Percentiles rank a stretch among this genome's conserved stretches.
phyloP scores from a whole-genome alignment of 371 early-diverging fungal genomes.

The Fennellomyces sp. region DNA sequence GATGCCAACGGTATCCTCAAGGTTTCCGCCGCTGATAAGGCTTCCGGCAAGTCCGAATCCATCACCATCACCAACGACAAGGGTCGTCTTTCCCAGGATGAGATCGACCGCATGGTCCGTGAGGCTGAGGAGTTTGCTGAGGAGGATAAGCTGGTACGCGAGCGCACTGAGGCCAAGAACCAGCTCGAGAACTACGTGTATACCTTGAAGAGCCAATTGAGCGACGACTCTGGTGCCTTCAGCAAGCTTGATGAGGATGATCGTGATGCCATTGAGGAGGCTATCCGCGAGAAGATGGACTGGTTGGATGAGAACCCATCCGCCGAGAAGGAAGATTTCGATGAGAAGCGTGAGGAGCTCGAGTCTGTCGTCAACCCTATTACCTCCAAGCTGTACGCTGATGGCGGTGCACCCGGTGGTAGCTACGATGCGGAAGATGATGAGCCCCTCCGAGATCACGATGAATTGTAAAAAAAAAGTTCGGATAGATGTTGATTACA shows the following conservation, averaged over 20 bases:
- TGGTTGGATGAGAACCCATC: conserved; percentile 74
- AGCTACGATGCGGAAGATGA: conserved; percentile 35
- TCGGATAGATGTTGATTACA: not conserved
- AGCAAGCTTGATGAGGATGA: conserved; percentile 81
- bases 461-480: conserved; percentile 79
- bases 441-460: conserved; percentile 73
- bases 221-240: conserved; percentile 68
- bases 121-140: conserved; percentile 92
- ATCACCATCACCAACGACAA: conserved; percentile 95
- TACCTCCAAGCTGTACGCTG: conserved; percentile 80
- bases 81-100: conserved; percentile 93
- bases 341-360: conserved; percentile 83
- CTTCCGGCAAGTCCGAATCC: conserved; percentile 92
- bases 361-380: conserved; percentile 90
- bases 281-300: conserved; percentile 86
- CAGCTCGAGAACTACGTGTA: conserved; percentile 84
- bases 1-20: conserved; percentile 99
- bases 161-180: conserved; percentile 88
- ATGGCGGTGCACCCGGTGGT: conserved; percentile 47
- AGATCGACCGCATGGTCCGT: conserved; percentile 95
- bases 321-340: conserved; percentile 79
- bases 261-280: conserved; percentile 87
- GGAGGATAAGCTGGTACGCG: conserved; percentile 84
- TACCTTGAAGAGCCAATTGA: conserved; percentile 77
- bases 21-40: conserved; percentile 96